These are phyloP conservation scores for Teunomyces pallodes DNA, from an alignment of 805 yeast species.

Conservation along the genomic window DNA sequence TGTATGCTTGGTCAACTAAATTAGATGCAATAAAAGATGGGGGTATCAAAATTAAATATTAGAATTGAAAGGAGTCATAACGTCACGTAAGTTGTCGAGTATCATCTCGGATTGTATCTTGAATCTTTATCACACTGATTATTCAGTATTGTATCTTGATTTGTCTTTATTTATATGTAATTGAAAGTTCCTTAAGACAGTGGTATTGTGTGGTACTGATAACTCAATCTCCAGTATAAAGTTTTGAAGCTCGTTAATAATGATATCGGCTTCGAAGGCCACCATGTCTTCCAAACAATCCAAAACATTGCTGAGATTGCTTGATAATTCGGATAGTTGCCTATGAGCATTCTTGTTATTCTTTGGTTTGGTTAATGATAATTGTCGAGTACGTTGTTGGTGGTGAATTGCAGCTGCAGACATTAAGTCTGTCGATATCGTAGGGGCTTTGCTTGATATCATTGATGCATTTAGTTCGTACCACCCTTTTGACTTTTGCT, in stretches of 20 bases:
- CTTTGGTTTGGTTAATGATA: neutral
- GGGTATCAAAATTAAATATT: neutral
- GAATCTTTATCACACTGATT: neutral
- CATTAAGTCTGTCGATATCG: neutral
- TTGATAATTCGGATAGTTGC: neutral
- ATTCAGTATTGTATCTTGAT: neutral
- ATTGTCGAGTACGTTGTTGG: neutral
- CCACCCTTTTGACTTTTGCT: neutral
- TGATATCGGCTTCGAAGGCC: slow-evolving; percentile 3
- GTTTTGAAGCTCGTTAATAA: slow-evolving; percentile 2
- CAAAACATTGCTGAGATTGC: slow-evolving; percentile 5
- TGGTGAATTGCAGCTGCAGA: neutral
- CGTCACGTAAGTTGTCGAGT: neutral
- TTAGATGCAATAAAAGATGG: neutral
- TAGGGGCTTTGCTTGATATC: neutral
- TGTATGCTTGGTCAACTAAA: neutral
- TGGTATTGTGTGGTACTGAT: slow-evolving; percentile 8
- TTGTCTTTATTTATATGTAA: slow-evolving; percentile 2
- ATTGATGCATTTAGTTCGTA: neutral
- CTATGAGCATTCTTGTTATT: slow-evolving; percentile 2
- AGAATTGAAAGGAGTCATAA: neutral
- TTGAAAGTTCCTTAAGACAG: slow-evolving; percentile 2
- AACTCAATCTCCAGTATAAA: slow-evolving; percentile 2
- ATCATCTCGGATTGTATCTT: neutral
- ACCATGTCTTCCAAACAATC: slow-evolving; percentile 8